A percentile compares a stretch with the other conserved stretches of the same genome.
These are phyloP conservation scores for Sporisorium graminicola DNA, from an alignment of 1,284 basidiomycete genomes.

Conservation along the genomic window DNA sequence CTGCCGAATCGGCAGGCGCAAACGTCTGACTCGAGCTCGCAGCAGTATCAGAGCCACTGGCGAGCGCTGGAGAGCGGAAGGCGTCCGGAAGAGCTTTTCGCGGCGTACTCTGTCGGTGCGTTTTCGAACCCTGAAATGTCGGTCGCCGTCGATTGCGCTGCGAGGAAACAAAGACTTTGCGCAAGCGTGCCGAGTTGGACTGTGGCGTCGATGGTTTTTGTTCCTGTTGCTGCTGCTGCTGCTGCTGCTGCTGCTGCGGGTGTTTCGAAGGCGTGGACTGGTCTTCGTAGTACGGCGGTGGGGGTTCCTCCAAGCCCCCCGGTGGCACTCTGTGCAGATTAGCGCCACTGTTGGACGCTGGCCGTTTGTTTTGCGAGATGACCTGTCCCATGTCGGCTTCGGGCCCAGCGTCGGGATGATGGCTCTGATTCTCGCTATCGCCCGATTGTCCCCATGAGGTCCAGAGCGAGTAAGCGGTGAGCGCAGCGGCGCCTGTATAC, in stretches of 20 bases:
- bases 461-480: constrained; percentile 59
- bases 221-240: too few species aligned
- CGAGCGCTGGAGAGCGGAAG: background rate
- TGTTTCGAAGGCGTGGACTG: constrained; percentile 6
- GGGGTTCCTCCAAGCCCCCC: constrained; percentile 44
- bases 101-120: constrained; percentile 33
- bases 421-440: constrained; percentile 30
- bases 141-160: constrained; percentile 39
- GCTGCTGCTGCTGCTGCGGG: too few species aligned
- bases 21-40: constrained; percentile 2
- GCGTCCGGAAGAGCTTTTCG: constrained; percentile 24
- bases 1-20: background rate
- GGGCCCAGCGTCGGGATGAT: constrained; percentile 30
- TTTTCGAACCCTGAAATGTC: constrained; percentile 34
- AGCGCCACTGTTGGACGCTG: background rate
- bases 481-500: constrained; percentile 56
- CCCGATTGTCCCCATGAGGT: constrained; percentile 42
- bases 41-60: background rate
- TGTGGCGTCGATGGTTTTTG: constrained; percentile 22
- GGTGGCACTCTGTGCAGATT: constrained; percentile 16
- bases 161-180: constrained; percentile 50
- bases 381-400: constrained; percentile 34
- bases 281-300: constrained; percentile 48
- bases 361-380: constrained; percentile 20
- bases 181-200: constrained; percentile 18